Evolutionary conservation across 371 early-diverging fungal genomes (phyloP), one percentile per base, ranked within the genome.

Genomic region (Mortierella sp.): DNA sequence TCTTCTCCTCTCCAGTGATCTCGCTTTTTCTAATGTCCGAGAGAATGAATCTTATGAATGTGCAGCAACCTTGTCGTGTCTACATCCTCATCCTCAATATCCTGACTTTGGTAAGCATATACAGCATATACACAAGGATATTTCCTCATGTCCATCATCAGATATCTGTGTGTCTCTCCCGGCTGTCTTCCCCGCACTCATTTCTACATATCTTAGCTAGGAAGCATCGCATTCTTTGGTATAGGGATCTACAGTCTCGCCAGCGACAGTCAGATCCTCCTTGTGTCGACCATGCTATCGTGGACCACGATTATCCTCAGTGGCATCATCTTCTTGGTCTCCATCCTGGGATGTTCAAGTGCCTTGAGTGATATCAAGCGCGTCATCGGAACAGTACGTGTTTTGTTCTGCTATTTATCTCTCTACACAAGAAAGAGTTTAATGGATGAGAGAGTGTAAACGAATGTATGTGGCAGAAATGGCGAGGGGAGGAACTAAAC

Each of bases 41-140:
- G 27, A 6, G 24, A 12, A 64, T 64, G 71, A 42, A 64, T 23
- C 26, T 56, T 30, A 54, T 48, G 47, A 37, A 41, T 39, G 23
- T 59, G 3, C 71, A 46, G 17, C 57, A 62, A 9, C 62, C 67
- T 11, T 58, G 54, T 27, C 49, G 67, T 12, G 28, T 66, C 21
- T 72, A 52, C 46, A 66, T 66, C 37, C 44, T 66, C 9, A 6
- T 48, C 24, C 50, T 66, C 48, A 72, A 66, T 26, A 17, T 53
- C 37, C 7, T 49, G 8, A 48, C 72, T 1, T 39, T 61, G 67
- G 72, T 72, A 70, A 43, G 4, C 6, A 9, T 12, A 37, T 32
- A 8, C 2, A 14, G 9, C 3, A 3, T 24, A 48, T 26, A 46
- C 7, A 46, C 6, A 47, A 47, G 47, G 21, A 47, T 47, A 11